phyloP scores from a whole-genome alignment of 345 rosid genomes.

The Lumnitzera racemosa region DNA sequence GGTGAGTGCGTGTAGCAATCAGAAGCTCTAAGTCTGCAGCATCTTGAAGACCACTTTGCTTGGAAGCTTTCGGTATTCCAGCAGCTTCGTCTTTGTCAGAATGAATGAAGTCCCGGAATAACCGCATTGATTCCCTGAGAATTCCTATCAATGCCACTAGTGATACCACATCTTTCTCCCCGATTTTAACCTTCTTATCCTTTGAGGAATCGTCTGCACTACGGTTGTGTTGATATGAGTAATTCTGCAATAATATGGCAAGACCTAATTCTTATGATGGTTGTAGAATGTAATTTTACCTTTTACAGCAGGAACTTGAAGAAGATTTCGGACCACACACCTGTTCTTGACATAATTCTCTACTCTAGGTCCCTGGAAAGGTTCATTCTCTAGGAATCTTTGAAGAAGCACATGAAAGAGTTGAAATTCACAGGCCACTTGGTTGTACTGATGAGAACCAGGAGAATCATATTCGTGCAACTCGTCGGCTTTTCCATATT shows the following conservation, averaged over 20 bases:
- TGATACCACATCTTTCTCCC: constrained; percentile 37
- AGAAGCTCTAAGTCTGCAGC: constrained; percentile 39
- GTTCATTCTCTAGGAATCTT: constrained; percentile 74
- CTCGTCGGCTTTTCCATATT: constrained; percentile 43
- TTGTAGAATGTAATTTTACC: constrained; percentile 26
- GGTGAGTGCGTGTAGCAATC: constrained; percentile 32
- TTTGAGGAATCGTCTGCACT: constrained; percentile 44
- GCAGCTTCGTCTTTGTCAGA: constrained; percentile 38
- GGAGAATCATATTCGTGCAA: constrained; percentile 30
- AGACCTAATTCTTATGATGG: background rate
- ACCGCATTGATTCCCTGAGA: constrained; percentile 39
- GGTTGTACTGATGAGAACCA: constrained; percentile 39
- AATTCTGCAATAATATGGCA: background rate
- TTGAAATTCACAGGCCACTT: constrained; percentile 71
- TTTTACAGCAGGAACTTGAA: constrained; percentile 67
- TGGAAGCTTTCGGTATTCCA: constrained; percentile 19
- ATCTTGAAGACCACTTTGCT: constrained; percentile 36
- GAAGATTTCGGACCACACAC: constrained; percentile 40
- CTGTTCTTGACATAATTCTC: constrained; percentile 59
- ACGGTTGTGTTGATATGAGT: background rate
- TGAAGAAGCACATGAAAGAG: constrained; percentile 73
- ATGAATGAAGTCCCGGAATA: constrained; percentile 57
- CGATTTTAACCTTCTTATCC: constrained; percentile 30
- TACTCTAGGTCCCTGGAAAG: constrained; percentile 58
- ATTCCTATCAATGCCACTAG: constrained; percentile 24